phyloP scores from a whole-genome alignment of 2,329 filamentous ascomycete species.

The Aspergillus eucalypticola region DNA sequence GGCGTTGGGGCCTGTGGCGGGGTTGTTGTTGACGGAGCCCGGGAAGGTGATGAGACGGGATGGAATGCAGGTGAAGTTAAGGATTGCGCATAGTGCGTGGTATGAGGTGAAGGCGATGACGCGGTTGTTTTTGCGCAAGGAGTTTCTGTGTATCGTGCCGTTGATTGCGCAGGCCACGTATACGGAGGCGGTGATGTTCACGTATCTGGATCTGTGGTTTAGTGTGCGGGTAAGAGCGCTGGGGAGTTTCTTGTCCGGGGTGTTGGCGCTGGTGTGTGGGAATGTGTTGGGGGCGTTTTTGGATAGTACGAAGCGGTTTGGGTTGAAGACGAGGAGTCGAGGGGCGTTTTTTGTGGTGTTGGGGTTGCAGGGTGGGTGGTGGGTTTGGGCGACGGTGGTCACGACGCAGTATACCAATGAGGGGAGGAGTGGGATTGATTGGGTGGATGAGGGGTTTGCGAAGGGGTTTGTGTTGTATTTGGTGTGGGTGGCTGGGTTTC shows the following conservation, averaged over 20 bases:
- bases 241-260: conserved; percentile 69
- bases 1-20: conserved; percentile 64
- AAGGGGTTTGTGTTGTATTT: conserved; percentile 67
- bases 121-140: conserved; percentile 60
- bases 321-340: conserved; percentile 57
- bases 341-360: conserved; percentile 55
- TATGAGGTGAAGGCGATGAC: conserved; percentile 62
- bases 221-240: conserved; percentile 68
- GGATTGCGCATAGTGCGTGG: conserved; percentile 58
- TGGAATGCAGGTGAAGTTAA: conserved; percentile 61
- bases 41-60: conserved; percentile 65
- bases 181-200: conserved; percentile 71
- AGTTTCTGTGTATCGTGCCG: conserved; percentile 65
- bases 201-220: conserved; percentile 69
- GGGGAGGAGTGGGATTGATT: conserved; percentile 63
- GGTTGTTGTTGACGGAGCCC: conserved; percentile 62
- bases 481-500: conserved; percentile 67
- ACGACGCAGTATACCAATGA: conserved; percentile 61
- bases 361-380: conserved; percentile 65
- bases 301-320: conserved; percentile 54
- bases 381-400: conserved; percentile 69
- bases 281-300: conserved; percentile 68
- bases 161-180: conserved; percentile 73
- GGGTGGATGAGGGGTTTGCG: conserved; percentile 64
- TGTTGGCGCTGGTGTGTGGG: conserved; percentile 65